Base-by-base conservation (phyloP, 208 protist species). In the Leishmania martiniquensis region DNA sequence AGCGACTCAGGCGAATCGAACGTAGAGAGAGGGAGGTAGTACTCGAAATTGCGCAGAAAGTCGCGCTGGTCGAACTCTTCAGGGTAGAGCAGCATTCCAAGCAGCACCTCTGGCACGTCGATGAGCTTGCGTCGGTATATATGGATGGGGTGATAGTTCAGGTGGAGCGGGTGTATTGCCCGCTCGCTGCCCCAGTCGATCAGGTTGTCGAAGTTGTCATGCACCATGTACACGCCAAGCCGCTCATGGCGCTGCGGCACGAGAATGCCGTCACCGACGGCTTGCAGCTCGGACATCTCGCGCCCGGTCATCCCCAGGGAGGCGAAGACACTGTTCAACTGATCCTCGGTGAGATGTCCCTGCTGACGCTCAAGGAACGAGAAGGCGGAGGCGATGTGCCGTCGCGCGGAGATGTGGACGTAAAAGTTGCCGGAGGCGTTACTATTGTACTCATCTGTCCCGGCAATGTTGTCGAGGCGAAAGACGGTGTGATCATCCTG, bases 61-160 rank as follows among this genome's bases (percentile, higher is more conserved):
- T 96, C 93, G 42, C 82, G 82, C 54, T 86, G 76, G 57, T 96
- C 88, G 81, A 98, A 98, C 78, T 88, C 77, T 59, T 93, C 83
- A 32, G 87, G 84, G 83, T 97, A 94, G 32, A 96, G 82, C 47
- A 95, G 62, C 89, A 98, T 94, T 7, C 88, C 94, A 0, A 98
- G 82, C 15, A 97, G 86, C 72, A 98, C 94, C 75, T 98, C 92
- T 6, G 94, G 94, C 70, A 98, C 87, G 71, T 98, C 91, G 32
- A 96, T 86, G n/a, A 98, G 55, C 77, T 95, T 95, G 37, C 91
- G 85, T 10, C 90, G 91, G 67, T 93, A 98, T 63, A 98, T 94
- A 49, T 93, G 86, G 52, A 98, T 87, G 0, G 94, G 94, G 84
- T 98, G 94, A 85, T 98, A 97, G 85, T 98, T 98, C 75, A 96